These are phyloP conservation scores for Lachnum nothofagi DNA, from an alignment of 2,329 filamentous ascomycete genomes.

Conservation along the genomic window DNA sequence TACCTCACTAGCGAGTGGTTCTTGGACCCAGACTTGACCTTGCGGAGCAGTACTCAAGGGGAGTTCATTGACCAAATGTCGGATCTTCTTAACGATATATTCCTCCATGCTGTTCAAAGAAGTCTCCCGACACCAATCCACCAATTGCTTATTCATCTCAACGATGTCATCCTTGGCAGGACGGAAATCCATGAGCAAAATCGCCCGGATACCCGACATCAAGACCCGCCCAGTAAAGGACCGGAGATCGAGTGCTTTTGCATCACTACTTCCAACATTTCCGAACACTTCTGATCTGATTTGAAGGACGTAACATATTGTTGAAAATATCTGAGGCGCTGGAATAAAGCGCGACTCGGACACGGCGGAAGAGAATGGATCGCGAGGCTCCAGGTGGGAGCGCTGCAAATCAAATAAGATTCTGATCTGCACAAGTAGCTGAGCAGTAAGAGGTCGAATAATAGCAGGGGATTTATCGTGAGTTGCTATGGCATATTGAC, in stretches of 20 bases:
- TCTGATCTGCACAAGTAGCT: background rate
- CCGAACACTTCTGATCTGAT: background rate
- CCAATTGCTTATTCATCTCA: background rate
- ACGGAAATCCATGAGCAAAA: background rate
- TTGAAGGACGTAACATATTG: background rate
- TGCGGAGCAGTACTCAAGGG: too few relatives aligned
- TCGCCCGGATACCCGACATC: background rate
- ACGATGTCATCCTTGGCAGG: background rate
- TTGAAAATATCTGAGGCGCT: background rate
- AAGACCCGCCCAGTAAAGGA: background rate
- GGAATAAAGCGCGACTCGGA: background rate
- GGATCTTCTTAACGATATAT: background rate
- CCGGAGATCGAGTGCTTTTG: background rate
- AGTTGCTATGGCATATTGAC: background rate
- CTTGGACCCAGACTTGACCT: background rate
- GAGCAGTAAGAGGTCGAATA: background rate
- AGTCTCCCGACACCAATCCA: background rate
- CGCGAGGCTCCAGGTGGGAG: background rate
- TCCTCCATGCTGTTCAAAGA: background rate
- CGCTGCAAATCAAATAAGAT: conserved; percentile 2
- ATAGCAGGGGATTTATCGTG: background rate
- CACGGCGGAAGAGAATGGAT: background rate
- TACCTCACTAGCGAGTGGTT: background rate
- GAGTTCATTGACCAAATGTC: background rate
- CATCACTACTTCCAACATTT: background rate